These are phyloP conservation scores for Salicornia ramosissima DNA, from an alignment of 148 eudicot species.

Conservation along the genomic window DNA sequence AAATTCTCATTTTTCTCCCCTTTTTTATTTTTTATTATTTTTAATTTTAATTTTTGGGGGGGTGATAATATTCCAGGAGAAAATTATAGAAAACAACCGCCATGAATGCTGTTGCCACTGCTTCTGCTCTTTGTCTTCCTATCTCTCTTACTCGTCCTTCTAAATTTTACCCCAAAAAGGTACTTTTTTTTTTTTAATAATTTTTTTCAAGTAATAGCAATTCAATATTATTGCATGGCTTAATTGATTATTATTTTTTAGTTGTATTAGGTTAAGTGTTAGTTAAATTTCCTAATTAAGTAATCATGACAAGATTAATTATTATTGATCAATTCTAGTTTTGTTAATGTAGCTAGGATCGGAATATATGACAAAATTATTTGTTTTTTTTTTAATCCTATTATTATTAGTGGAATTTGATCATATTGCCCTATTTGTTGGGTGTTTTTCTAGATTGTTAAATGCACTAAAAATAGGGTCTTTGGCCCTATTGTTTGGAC, in stretches of 20 bases:
- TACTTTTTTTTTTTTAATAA: constrained; percentile 1
- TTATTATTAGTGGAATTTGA: too few species aligned
- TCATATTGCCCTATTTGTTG: constrained; percentile 5
- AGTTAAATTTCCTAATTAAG: background rate
- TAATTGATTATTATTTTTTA: background rate
- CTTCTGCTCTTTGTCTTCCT: constrained; percentile 68
- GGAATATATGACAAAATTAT: too few species aligned
- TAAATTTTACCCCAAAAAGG: constrained; percentile 50
- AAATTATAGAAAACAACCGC: constrained; percentile 17
- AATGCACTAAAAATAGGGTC: background rate
- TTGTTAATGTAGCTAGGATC: too few species aligned
- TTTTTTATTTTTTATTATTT: background rate
- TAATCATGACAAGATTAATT: too few species aligned
- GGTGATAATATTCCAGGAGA: background rate
- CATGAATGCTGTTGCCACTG: constrained; percentile 55
- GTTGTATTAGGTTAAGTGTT: too few species aligned
- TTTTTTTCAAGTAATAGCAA: background rate
- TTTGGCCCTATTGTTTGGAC: background rate
- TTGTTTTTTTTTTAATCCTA: too few species aligned
- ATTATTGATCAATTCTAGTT: too few species aligned
- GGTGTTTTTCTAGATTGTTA: background rate
- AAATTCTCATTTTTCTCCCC: constrained; percentile 3
- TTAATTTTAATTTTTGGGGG: background rate
- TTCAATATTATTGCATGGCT: background rate
- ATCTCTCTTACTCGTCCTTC: constrained; percentile 40